Percentiles rank a stretch among this genome's conserved stretches.
These are phyloP conservation scores for Haplosporangium sp. DNA, from an alignment of 371 early-diverging fungal species.

Conservation along the genomic window DNA sequence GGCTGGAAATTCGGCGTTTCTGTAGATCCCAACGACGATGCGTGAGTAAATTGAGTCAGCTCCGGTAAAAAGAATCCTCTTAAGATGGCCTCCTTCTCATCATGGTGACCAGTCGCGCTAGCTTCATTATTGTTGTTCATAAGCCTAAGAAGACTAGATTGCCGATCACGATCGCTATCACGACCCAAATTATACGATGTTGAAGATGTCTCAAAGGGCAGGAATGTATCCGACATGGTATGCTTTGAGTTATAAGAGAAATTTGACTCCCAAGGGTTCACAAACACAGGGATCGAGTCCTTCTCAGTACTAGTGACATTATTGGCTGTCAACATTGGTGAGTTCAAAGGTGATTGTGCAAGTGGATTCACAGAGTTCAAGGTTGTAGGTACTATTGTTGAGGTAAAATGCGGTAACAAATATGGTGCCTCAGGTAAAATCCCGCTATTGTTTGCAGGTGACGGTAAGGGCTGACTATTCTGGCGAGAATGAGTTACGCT, in stretches of 20 bases:
- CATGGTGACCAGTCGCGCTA: not conserved
- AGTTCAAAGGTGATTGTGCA: not conserved
- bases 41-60: conserved; percentile 4
- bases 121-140: conserved; percentile 27
- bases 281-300: conserved; percentile 22
- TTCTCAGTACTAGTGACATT: not conserved
- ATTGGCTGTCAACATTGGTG: not conserved
- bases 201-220: conserved; percentile 26
- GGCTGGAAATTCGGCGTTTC: conserved; percentile 10
- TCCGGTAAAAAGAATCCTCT: conserved; percentile 20
- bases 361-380: conserved; percentile 13
- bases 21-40: not conserved
- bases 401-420: conserved; percentile 10
- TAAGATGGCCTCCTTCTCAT: conserved; percentile 18
- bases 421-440: conserved; percentile 5
- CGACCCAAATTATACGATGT: conserved; percentile 6
- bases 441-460: not conserved
- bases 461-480: not conserved
- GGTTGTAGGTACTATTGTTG: conserved; percentile 3
- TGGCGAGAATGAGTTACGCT: conserved; percentile 2
- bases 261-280: conserved; percentile 49
- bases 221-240: conserved; percentile 26
- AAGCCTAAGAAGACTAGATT: conserved; percentile 33
- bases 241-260: conserved; percentile 16
- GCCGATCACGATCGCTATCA: conserved; percentile 19